phyloP scores from a whole-genome alignment of 2,329 filamentous ascomycete genomes.

The Nemania bipapillata region DNA sequence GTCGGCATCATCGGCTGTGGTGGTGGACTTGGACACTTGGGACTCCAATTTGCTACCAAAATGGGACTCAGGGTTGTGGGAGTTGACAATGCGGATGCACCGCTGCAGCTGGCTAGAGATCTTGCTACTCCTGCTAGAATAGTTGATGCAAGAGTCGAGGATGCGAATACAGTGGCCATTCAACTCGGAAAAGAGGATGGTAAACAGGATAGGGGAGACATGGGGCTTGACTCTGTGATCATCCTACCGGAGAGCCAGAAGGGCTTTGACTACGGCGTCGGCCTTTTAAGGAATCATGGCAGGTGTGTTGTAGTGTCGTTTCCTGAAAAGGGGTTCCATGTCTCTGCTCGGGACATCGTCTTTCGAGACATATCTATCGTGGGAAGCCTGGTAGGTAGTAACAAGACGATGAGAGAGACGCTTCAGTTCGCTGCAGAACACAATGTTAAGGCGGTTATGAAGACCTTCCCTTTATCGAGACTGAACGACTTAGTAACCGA shows the following conservation, averaged over 20 bases:
- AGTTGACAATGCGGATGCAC: slow-evolving; percentile 53
- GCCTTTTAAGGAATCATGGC: slow-evolving; percentile 57
- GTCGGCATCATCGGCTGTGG: slow-evolving; percentile 57
- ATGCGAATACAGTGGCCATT: slow-evolving; percentile 39
- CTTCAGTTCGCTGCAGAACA: slow-evolving; percentile 54
- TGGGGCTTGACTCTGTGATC: slow-evolving; percentile 60
- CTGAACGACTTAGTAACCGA: slow-evolving; percentile 58
- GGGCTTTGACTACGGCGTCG: slow-evolving; percentile 60
- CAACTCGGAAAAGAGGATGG: slow-evolving; percentile 53
- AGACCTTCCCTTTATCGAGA: slow-evolving; percentile 50
- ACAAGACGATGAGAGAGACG: slow-evolving; percentile 55
- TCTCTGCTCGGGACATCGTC: slow-evolving; percentile 57
- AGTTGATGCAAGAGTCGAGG: slow-evolving; percentile 53
- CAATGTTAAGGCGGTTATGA: slow-evolving; percentile 51
- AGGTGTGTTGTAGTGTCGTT: slow-evolving; percentile 61
- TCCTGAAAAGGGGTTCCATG: slow-evolving; percentile 56
- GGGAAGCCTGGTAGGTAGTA: slow-evolving; percentile 57
- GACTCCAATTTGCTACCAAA: slow-evolving; percentile 44
- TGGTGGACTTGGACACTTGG: slow-evolving; percentile 47
- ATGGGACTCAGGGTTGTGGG: slow-evolving; percentile 53
- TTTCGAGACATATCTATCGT: slow-evolving; percentile 58
- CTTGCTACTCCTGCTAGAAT: slow-evolving; percentile 51
- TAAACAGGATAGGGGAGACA: slow-evolving; percentile 52
- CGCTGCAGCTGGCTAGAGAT: slow-evolving; percentile 51
- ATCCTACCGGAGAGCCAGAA: slow-evolving; percentile 60